Base-by-base conservation (phyloP, 805 yeast species). In the Myxozyma kluyveri region DNA sequence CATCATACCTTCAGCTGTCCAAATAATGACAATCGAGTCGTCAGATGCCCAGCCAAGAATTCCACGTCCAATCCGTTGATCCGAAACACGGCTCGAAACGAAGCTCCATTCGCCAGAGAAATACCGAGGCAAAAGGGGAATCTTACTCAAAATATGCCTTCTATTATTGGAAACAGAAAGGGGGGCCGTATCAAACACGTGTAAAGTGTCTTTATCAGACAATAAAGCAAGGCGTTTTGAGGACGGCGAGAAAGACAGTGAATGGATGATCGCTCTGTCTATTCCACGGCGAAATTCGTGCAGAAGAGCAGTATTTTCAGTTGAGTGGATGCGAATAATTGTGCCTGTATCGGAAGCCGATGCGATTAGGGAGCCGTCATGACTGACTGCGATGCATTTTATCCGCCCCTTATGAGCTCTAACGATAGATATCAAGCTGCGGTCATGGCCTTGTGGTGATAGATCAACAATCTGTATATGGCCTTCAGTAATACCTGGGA, bases 231-330 rank as follows among this genome's bases (percentile, higher is more conserved):
- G 72, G 62, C 81, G 79, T 9, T 81, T 68, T 42, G 88, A 90
- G 59, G 81, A 77, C 6, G 86, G 89, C 3, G 91, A 84, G 66
- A 91, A 89, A 48, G 82, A 82, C 84, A 93, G 83, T 5, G 93
- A 84, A 37, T 85, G 86, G 5, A 93, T 79, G 17, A 76, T 73
- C 0, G 96, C 97, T 47, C 83, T 77, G 67, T 93, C 98, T 19
- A 90, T 66, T 0, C 99, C 99, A 45, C 99, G 75, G 61, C 98
- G 75, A 63, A 90, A 90, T 66, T 88, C 96, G 63, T 78, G 84
- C n/a, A 88, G 63, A 45, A 88, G 71, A 1, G 84, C 76, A 24
- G 95, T 84, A 31, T 79, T 81, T 45, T 75, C 73, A 1, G 88
- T 79, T 3, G 88, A 82, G 64, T 84, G 88, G 2, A 88, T 74